Conservation (phyloP, 495 filamentous ascomycete genomes). For the Pyronema domesticum region DNA sequence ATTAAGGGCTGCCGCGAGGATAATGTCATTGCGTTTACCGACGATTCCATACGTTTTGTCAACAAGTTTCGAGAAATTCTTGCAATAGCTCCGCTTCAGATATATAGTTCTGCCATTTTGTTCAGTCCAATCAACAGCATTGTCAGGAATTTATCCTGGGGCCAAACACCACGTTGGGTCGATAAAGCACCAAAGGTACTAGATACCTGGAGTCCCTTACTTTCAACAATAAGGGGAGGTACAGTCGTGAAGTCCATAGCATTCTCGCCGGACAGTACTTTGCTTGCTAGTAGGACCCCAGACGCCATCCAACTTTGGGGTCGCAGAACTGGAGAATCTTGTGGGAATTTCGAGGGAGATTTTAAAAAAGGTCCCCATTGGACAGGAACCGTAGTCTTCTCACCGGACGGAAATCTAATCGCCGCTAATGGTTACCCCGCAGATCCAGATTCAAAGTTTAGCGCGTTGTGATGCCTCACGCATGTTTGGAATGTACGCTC, state of each 20-base stretch:
- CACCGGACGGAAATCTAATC: too few relatives aligned
- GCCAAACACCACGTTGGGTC: conserved; percentile 8
- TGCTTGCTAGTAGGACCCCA: too few relatives aligned
- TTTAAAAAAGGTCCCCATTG: too few relatives aligned
- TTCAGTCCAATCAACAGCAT: conserved; percentile 24
- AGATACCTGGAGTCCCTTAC: conserved; percentile 13
- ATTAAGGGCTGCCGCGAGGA: not conserved
- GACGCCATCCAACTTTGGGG: too few relatives aligned
- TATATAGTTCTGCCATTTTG: conserved; percentile 24
- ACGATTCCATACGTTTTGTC: conserved; percentile 17
- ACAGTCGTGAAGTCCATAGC: too few relatives aligned
- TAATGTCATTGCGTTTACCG: not conserved
- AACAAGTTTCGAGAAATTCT: conserved; percentile 12
- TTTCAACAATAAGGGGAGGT: too few relatives aligned
- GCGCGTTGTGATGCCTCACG: too few relatives aligned
- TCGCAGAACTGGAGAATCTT: conserved; percentile 14
- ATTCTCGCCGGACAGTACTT: too few relatives aligned
- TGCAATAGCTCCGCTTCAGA: conserved; percentile 22
- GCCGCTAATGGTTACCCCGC: too few relatives aligned
- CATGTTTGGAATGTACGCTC: too few relatives aligned
- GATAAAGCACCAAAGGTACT: conserved; percentile 2
- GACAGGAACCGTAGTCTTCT: too few relatives aligned
- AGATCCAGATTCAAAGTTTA: too few relatives aligned
- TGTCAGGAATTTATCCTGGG: conserved; percentile 11
- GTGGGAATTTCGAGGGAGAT: conserved; percentile 23